A percentile compares a stretch with the other conserved stretches of the same genome.
phyloP scores from a whole-genome alignment of 208 protist species.

The Entamoeba dispar region DNA sequence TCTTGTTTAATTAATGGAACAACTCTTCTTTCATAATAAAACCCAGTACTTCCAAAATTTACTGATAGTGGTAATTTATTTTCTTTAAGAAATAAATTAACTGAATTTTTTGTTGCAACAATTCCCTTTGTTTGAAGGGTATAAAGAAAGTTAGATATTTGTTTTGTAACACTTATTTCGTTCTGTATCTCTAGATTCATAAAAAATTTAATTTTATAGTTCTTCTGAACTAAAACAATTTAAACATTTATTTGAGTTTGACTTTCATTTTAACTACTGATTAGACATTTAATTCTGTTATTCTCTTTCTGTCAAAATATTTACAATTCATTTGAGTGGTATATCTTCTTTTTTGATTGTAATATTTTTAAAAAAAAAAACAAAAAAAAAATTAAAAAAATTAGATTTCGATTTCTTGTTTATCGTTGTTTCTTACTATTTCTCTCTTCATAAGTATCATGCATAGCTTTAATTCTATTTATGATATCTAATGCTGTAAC shows the following conservation, averaged over 20 bases:
- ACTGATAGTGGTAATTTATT: not conserved
- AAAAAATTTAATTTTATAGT: no score
- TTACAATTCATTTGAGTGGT: no score
- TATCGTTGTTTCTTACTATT: not conserved
- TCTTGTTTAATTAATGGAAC: not conserved
- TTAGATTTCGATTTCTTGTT: not conserved
- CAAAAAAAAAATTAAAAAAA: no score
- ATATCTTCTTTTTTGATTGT: no score
- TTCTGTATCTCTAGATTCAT: no score
- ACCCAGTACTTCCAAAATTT: not conserved
- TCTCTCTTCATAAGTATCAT: not conserved
- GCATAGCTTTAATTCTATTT: not conserved
- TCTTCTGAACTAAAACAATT: no score
- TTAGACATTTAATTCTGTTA: no score
- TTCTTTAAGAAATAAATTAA: not conserved
- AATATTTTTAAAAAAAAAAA: no score
- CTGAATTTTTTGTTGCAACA: not conserved
- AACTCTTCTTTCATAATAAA: not conserved
- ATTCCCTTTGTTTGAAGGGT: not conserved
- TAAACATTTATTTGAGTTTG: no score
- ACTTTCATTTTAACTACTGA: no score
- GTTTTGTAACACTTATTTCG: no score
- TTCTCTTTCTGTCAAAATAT: no score
- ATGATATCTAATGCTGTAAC: not conserved
- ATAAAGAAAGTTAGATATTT: not conserved